Percentiles rank a stretch among this genome's conserved stretches.
Evolutionary conservation across 495 filamentous ascomycete genomes (phyloP).

Genomic region (Barbatosphaeria neglecta): DNA sequence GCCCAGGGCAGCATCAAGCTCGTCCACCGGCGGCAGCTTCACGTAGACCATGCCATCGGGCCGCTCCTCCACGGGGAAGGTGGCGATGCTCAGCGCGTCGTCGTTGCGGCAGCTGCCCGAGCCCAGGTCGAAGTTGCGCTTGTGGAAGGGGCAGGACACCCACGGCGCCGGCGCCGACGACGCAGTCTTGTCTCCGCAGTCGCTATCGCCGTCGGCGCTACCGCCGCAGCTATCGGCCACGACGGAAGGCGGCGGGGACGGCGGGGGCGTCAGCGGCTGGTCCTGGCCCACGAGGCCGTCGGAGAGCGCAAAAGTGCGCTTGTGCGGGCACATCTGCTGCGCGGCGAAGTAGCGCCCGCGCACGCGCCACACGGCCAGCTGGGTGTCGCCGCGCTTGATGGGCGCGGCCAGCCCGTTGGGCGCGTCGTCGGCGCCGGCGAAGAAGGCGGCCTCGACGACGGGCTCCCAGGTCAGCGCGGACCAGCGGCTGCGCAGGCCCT

Average conservation of each 20-base stretch:
- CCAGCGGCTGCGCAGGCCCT: constrained; percentile 53
- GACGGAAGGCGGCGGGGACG: constrained; percentile 17
- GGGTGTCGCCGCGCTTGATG: constrained; percentile 82
- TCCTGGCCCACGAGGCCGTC: constrained; percentile 84
- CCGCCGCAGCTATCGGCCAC: no score
- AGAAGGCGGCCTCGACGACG: constrained; percentile 60
- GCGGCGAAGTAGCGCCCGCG: constrained; percentile 76
- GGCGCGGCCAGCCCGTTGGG: constrained; percentile 60
- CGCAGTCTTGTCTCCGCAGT: no score
- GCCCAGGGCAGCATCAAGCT: constrained; percentile 72
- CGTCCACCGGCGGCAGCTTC: constrained; percentile 73
- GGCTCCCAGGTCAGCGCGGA: constrained; percentile 72
- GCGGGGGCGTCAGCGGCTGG: constrained; percentile 46
- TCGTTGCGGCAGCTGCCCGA: constrained; percentile 72
- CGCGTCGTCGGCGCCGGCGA: constrained; percentile 48
- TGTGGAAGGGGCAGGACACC: constrained; percentile 87
- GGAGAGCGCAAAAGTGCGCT: constrained; percentile 79
- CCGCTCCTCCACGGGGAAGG: constrained; percentile 70
- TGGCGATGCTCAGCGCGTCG: constrained; percentile 66
- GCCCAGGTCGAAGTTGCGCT: constrained; percentile 76
- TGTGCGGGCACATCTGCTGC: constrained; percentile 98
- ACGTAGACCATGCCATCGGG: constrained; percentile 76
- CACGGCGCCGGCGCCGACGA: constrained; percentile 50
- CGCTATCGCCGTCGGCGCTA: no score
- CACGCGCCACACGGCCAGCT: constrained; percentile 84